Evolutionary conservation across 306 rosid genomes (phyloP).

Genomic region (Macrotyloma uniflorum): DNA sequence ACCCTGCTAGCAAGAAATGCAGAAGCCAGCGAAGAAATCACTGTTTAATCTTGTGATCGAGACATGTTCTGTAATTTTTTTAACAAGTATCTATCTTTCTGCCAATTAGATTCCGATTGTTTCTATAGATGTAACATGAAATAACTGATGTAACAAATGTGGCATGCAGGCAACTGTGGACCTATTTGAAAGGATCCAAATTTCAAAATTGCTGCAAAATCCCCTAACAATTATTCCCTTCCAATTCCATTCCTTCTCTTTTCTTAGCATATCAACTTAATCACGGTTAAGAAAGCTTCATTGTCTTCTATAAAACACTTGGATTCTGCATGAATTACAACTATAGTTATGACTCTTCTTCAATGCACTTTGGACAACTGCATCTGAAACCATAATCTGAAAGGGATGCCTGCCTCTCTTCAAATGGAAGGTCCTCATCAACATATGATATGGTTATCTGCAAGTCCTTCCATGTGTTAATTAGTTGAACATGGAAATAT

Average conservation of each 20-base stretch:
- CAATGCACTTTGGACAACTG: slow-evolving; percentile 69
- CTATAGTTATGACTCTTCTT: slow-evolving; percentile 49
- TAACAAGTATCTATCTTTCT: not conserved
- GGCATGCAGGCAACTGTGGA: not conserved
- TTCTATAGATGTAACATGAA: slow-evolving; percentile 5
- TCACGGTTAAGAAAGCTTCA: slow-evolving; percentile 15
- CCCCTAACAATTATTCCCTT: not conserved
- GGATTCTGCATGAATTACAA: not conserved
- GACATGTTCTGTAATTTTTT: not conserved
- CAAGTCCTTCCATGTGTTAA: slow-evolving; percentile 38
- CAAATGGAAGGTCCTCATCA: slow-evolving; percentile 79
- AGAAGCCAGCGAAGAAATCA: not conserved
- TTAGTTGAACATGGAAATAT: slow-evolving; percentile 26
- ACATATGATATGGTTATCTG: slow-evolving; percentile 93
- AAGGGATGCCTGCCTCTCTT: slow-evolving; percentile 80
- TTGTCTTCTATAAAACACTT: not conserved
- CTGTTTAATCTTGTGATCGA: not conserved
- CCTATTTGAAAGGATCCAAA: not conserved
- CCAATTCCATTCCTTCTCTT: slow-evolving; percentile 9
- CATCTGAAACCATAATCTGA: slow-evolving; percentile 87
- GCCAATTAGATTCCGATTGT: not conserved
- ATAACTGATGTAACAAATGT: not conserved
- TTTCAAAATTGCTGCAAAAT: not conserved
- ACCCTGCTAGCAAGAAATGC: not conserved
- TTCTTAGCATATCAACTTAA: slow-evolving; percentile 15